Percentiles rank a stretch among this genome's conserved stretches.
Conservation (phyloP, 176 grass and related monocot species). For the Coix lacrymajobi region DNA sequence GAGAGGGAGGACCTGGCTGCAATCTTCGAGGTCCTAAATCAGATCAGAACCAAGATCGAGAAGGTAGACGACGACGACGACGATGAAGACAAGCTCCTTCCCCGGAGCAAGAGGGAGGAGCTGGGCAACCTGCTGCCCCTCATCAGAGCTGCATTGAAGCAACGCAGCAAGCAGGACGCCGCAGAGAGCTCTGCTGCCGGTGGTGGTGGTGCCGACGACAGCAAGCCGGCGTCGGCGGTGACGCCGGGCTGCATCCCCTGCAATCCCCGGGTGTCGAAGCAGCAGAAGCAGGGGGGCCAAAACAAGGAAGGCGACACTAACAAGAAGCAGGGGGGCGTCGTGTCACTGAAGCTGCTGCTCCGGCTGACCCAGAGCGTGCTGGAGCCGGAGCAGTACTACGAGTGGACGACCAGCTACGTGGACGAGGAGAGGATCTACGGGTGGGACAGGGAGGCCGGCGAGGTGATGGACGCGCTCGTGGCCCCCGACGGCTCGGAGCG, state of each 20-base stretch:
- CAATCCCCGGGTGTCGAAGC: not conserved
- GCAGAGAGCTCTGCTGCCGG: not conserved
- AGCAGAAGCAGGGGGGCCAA: not conserved
- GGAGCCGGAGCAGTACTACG: conserved; percentile 17
- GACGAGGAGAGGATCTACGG: conserved; percentile 42
- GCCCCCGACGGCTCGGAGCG: not conserved
- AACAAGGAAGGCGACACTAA: too few species aligned
- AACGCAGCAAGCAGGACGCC: not conserved
- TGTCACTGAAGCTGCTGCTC: conserved; percentile 12
- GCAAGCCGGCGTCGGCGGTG: not conserved
- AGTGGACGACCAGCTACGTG: conserved; percentile 60
- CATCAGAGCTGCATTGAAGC: not conserved
- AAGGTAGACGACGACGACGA: not conserved
- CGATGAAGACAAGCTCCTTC: not conserved
- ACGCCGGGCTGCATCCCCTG: conserved; percentile 29
- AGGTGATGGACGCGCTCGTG: conserved; percentile 15
- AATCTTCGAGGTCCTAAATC: not conserved
- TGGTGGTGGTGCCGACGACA: not conserved
- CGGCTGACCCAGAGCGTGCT: not conserved
- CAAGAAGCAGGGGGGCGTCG: too few species aligned
- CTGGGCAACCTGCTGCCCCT: not conserved
- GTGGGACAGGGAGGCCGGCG: not conserved
- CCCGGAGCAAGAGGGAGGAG: not conserved
- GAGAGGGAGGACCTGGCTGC: not conserved
- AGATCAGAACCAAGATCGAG: not conserved